Base-by-base conservation (phyloP, 2,329 filamentous ascomycete genomes). In the Dothistroma septosporum region DNA sequence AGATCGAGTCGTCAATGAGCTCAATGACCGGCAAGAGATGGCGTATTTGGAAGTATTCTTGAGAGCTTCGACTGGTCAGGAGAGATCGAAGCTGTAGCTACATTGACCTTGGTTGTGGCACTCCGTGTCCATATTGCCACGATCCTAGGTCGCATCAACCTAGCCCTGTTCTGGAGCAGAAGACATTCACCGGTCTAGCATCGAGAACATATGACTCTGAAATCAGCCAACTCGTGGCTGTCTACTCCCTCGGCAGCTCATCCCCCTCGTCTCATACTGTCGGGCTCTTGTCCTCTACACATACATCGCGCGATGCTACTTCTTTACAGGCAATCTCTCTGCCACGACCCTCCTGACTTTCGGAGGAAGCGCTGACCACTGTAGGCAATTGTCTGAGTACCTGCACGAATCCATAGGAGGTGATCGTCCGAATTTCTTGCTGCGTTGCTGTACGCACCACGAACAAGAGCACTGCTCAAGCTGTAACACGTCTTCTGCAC, bases 11-110 rank as follows among this genome's bases (percentile, higher is more conserved):
- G 83, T 87, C 0, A 74, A 82, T 48, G 76, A 73, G 1, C 74
- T 74, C 22, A 84, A 88, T 66, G 73, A 74, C 22, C 75, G 74
- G 33, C 85, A 75, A 41, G 85, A 87, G 68, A 69, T 87, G n/a
- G 75, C 76, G 32, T 80, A 78, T 66, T 73, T 88, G 41, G 77
- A 81, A 41, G 72, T 71, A 16, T 77, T 77, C 59, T 64, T 77
- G 58, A 55, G 32, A 1, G 22, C 33, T 1, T 19, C 41, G 22
- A 19, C 24, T n/a, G 31, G 9, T 41, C 48, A n/a, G 10, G 19
- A 28, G 19, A 28, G 21, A 50, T n/a, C 47, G 11, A 50, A 32
- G 37, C 21, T 50, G 2, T 48, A 48, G 44, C 2, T 11, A 11
- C 14, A 16, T 11, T 11, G 33, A 37, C 33, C 33, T 16, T 9